A percentile compares a stretch with the other conserved stretches of the same genome.
Evolutionary conservation across 1,284 basidiomycete genomes (phyloP).

Genomic region (Microbotryomycetes sp.): DNA sequence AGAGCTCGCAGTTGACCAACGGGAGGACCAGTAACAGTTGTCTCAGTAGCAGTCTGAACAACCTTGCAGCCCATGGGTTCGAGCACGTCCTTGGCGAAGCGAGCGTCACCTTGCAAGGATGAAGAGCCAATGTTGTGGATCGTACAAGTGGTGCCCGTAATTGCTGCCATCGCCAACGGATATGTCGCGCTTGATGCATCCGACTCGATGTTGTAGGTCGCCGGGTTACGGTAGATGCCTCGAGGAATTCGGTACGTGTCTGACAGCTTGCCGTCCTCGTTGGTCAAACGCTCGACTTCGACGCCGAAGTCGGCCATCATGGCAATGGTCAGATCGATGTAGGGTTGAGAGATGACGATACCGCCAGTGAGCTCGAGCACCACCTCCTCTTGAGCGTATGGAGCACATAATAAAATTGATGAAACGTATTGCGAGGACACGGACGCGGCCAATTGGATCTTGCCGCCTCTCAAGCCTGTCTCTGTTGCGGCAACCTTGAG

Average conservation of each 20-base stretch:
- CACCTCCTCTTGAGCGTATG: slow-evolving; percentile 76
- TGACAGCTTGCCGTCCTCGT: slow-evolving; percentile 56
- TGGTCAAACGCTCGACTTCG: slow-evolving; percentile 63
- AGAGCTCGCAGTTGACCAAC: slow-evolving; percentile 73
- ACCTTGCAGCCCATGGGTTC: slow-evolving; percentile 93
- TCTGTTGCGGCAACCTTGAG: slow-evolving; percentile 70
- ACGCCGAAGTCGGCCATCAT: slow-evolving; percentile 98
- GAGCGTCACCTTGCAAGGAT: slow-evolving; percentile 91
- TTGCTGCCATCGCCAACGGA: slow-evolving; percentile 91
- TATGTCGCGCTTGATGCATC: slow-evolving; percentile 96
- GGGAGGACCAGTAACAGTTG: slow-evolving; percentile 87
- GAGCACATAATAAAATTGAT: slow-evolving; percentile 90
- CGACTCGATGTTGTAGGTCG: slow-evolving; percentile 82
- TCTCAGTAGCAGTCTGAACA: slow-evolving; percentile 76
- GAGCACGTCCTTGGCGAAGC: slow-evolving; percentile 87
- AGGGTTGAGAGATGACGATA: slow-evolving; percentile 94
- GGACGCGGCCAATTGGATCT: slow-evolving; percentile 81
- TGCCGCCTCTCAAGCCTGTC: slow-evolving; percentile 68
- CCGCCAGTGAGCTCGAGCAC: slow-evolving; percentile 85
- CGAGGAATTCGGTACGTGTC: slow-evolving; percentile 86
- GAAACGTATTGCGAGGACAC: slow-evolving; percentile 98
- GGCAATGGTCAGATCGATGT: slow-evolving; percentile 98
- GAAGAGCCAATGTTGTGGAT: slow-evolving; percentile 83
- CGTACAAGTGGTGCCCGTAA: slow-evolving; percentile 90
- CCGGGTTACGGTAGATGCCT: slow-evolving; percentile 70